Evolutionary conservation across 352 stramenopile genomes (phyloP).

Genomic region (Phytophthora podocarpi): DNA sequence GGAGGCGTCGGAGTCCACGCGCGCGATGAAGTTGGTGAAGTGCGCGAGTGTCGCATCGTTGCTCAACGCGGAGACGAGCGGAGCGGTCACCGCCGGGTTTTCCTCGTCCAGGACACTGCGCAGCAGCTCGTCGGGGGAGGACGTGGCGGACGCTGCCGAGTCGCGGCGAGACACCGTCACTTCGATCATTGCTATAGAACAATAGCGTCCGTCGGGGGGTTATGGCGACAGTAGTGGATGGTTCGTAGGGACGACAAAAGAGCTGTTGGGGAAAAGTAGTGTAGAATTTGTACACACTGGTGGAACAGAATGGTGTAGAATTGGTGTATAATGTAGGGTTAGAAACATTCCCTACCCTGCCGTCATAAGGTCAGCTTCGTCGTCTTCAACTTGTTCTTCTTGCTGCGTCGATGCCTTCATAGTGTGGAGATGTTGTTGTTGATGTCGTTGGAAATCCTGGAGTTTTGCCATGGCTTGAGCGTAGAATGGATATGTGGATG

Average conservation of each 20-base stretch:
- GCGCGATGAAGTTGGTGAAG: slow-evolving; percentile 72
- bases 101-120: slow-evolving; percentile 58
- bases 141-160: slow-evolving; percentile 18
- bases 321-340: slow-evolving; percentile 3
- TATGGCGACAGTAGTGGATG: slow-evolving; percentile 11
- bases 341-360: too few relatives aligned
- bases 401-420: slow-evolving; percentile 14
- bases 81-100: slow-evolving; percentile 48
- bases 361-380: too few relatives aligned
- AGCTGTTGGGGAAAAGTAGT: neutral
- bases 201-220: neutral
- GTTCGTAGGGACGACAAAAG: slow-evolving; percentile 7
- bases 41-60: slow-evolving; percentile 62
- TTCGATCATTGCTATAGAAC: slow-evolving; percentile 27
- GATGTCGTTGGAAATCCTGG: slow-evolving; percentile 51
- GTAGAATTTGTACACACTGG: neutral
- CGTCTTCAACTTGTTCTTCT: neutral
- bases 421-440: slow-evolving; percentile 46
- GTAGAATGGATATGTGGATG: slow-evolving; percentile 49
- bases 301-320: neutral
- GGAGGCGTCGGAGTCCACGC: slow-evolving; percentile 36
- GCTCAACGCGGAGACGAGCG: slow-evolving; percentile 67
- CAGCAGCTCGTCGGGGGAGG: slow-evolving; percentile 44
- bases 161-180: slow-evolving; percentile 43
- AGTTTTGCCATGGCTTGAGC: slow-evolving; percentile 45